Evolutionary conservation across 257 asterid genomes (phyloP), one percentile per base, ranked within the genome.

Genomic region (Linaria vulgaris): DNA sequence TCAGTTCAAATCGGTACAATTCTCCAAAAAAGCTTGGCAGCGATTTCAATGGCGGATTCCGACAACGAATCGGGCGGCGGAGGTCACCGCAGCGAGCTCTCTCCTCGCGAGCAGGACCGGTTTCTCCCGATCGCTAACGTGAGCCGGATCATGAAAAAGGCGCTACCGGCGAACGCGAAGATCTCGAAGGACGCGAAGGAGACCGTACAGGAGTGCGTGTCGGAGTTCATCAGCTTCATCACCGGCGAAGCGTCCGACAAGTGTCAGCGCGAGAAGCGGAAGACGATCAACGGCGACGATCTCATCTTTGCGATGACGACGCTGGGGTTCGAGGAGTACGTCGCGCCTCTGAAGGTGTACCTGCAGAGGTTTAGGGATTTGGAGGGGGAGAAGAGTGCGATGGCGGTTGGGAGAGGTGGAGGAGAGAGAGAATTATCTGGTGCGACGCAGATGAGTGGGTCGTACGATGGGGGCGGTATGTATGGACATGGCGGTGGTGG

Each of bases 51-150:
- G 96, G 96, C 88, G 21, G 96, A 88, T 75, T 86, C 95, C 4
- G 96, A 86, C 66, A 88, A 86, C 68, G 95, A 88, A 71, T 88
- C 96, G 15, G 95, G 95, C 39, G 95, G 92, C 1, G 95, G 95
- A 31, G 95, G 92, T 1, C 76, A 83, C 51, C 77, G 52, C 63
- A 55, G 58, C 71, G 90, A 80, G n/a, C 58, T 52, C 45, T 83
- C 86, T 8, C 78, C 72, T 0, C 74, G 79, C n/a, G 90, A 84
- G 60, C 91, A 82, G 64, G 91, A 84, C 74, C 71, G 86, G 69
- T 79, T 84, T 72, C 86, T 84, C 0, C 91, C 91, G 15, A 84
- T 84, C 72, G 91, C 91, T 7, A 84, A 84, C 77, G 91, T 84
- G 43, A 81, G 88, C 54, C 56, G 91, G 24, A 84, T 84, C 39